These are phyloP conservation scores for Dissophora globulifera DNA, from an alignment of 192 early-diverging fungal genomes.

Conservation along the genomic window DNA sequence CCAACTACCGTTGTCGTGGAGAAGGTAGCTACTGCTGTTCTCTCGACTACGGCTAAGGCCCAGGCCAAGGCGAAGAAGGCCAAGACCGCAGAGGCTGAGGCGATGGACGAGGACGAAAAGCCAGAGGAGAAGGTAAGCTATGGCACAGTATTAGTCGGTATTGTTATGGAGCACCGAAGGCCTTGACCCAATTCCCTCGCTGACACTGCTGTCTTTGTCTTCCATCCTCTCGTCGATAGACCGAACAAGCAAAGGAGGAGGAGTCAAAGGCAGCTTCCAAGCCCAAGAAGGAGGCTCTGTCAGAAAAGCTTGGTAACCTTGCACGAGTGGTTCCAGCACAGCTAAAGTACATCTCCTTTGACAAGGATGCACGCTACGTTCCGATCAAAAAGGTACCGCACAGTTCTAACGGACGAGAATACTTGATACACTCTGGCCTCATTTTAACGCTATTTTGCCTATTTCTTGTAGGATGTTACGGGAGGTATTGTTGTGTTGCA, in stretches of 20 bases:
- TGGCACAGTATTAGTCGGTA: no score
- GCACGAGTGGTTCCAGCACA: slow-evolving; percentile 90
- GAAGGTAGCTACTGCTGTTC: slow-evolving; percentile 94
- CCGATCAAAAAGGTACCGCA: slow-evolving; percentile 83
- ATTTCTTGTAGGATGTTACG: slow-evolving; percentile 55
- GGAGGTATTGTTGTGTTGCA: slow-evolving; percentile 91
- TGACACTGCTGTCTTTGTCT: no score
- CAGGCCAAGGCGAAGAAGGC: slow-evolving; percentile 85
- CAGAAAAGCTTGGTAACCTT: slow-evolving; percentile 86
- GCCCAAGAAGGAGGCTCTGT: slow-evolving; percentile 79
- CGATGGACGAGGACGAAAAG: slow-evolving; percentile 70
- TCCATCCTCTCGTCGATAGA: no score
- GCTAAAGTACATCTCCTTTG: slow-evolving; percentile 86
- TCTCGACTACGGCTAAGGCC: slow-evolving; percentile 95
- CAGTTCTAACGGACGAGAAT: no score
- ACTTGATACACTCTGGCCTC: no score
- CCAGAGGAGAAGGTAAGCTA: slow-evolving; percentile 53
- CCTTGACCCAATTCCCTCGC: no score
- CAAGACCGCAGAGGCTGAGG: slow-evolving; percentile 59
- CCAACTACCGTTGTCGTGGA: slow-evolving; percentile 82
- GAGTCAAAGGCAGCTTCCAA: slow-evolving; percentile 73
- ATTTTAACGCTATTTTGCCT: neutral
- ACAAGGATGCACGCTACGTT: slow-evolving; percentile 85
- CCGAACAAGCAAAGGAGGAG: slow-evolving; percentile 68
- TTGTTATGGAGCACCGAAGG: neutral